Evolutionary conservation across 1,284 basidiomycete species (phyloP), one percentile per base, ranked within the genome.

Genomic region (Austroboletus niveus): DNA sequence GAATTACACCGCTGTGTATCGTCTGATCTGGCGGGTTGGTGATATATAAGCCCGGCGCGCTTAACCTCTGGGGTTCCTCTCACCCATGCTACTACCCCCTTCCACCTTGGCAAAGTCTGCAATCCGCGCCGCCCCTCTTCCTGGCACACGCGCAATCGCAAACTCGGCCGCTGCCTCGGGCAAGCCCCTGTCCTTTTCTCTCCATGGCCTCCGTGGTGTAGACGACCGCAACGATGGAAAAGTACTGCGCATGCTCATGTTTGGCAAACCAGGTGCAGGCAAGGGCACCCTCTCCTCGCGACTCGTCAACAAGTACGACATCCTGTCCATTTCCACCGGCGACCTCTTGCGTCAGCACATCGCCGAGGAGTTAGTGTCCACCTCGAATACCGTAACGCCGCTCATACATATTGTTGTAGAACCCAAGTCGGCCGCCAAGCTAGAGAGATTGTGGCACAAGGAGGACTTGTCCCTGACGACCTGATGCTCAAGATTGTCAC

Each of bases 311-410:
- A 87, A 90, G 69, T 90, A 89, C 62, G 85, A 88, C 61, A 80
- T 93, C 46, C 58, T 85, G 46, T 79, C 84, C 17, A 70, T 94
- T 50, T 92, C 88, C 8, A 89, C 89, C 2, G 91, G 91, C 10
- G 91, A 94, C 67, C 72, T 93, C 45, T 72, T 94, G 55, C 77
- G 91, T 57, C 83, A 87, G 58, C 87, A 94, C 60, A 92, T 94
- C 53, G 75, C 78, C 11, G 83, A 89, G 59, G 74, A 75, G 79
- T 83, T 51, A 47, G 54, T n/a, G 12, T 20, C 39, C 6, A 41
- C 32, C 44, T 48, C 5, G 43, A 27, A 7, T 20, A 31, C 17
- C 32, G 12, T 32, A 35, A 6, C 40, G 22, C 32, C 8, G 10
- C 46, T 53, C 47, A 56, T 34, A 20, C 22, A 2, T 8, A 5